Evolutionary conservation across 352 stramenopile species (phyloP), one percentile per base, ranked within the genome.

Genomic region (Globisporangium ultimum): DNA sequence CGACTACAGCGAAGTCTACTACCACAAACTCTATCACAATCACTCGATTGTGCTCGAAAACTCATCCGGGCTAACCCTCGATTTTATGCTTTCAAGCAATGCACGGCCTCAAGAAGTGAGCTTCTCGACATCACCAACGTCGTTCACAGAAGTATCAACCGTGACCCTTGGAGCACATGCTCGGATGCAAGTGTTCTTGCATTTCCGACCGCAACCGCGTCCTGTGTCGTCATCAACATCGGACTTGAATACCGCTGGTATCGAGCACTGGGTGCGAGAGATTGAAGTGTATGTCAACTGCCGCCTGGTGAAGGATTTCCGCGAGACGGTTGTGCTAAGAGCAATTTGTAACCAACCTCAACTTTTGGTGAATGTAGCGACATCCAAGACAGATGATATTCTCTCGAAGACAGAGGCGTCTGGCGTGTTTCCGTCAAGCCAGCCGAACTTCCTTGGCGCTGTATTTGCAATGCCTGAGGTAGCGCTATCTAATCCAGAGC

Each of bases 21-120:
- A 93, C 54, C 74, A 93, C 77, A 93, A 95, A 58, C 61, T 93
- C 3, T 95, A 95, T 53, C 86, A 93, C 58, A 95, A 95, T 51
- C 86, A 95, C 71, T 95, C 86, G 34, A 90, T 95, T 36, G 79
- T 95, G 64, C 86, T 95, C 18, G 86, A 95, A 56, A 95, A 95
- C 48, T 87, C 84, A 21, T 93, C 84, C 21, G 77, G 79, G n/a
- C 63, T 95, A 61, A 85, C 71, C 40, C 73, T 95, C 17, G 86
- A 95, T 57, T 95, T 95, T 57, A 93, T 91, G 53, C 66, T 95
- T 22, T 92, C 82, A 43, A 95, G 80, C 48, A 95, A 88, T 52
- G 84, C 84, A 3, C 76, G 78, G 24, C 78, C 80, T 2, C 80
- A 88, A 48, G 86, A 95, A 64, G 74, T 93, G 38, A 88, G 77